Percentiles rank a stretch among this genome's conserved stretches.
These are phyloP conservation scores for Jatropha curcas DNA, from an alignment of 345 rosid genomes.

Conservation along the genomic window DNA sequence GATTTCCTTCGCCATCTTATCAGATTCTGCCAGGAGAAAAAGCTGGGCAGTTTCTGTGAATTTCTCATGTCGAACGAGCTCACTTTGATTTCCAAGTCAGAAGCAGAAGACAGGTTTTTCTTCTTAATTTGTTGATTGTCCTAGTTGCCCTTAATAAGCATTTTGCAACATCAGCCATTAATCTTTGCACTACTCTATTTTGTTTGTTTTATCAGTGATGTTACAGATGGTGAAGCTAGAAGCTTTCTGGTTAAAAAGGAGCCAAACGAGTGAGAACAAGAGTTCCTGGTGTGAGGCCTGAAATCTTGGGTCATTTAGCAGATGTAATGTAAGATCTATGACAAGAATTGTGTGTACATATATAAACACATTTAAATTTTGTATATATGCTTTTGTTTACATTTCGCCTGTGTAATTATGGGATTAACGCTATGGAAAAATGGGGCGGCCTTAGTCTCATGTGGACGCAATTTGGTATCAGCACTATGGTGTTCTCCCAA, in stretches of 20 bases:
- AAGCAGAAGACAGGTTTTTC: slow-evolving; percentile 81
- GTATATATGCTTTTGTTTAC: too few relatives aligned
- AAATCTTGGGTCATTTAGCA: not conserved
- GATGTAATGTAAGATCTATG: not conserved
- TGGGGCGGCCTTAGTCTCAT: too few relatives aligned
- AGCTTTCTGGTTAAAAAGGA: slow-evolving; percentile 31
- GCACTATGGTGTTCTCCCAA: too few relatives aligned
- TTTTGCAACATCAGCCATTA: not conserved
- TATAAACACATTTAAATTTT: too few relatives aligned
- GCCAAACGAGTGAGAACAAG: slow-evolving; percentile 11
- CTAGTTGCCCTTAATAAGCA: not conserved
- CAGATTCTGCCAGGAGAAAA: slow-evolving; percentile 41
- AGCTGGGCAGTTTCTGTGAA: slow-evolving; percentile 40
- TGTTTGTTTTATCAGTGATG: slow-evolving; percentile 50
- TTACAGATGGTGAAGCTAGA: slow-evolving; percentile 58
- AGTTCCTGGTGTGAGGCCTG: not conserved
- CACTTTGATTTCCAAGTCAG: slow-evolving; percentile 69
- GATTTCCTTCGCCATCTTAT: slow-evolving; percentile 49
- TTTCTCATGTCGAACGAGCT: slow-evolving; percentile 50
- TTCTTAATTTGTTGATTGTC: not conserved
- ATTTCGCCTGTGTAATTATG: not conserved
- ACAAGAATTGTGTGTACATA: not conserved
- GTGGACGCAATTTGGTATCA: too few relatives aligned
- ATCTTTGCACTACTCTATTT: slow-evolving; percentile 7
- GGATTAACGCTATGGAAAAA: too few relatives aligned